Evolutionary conservation across 2,329 filamentous ascomycete species (phyloP), one percentile per base, ranked within the genome.

Genomic region (Meredithiella fracta): DNA sequence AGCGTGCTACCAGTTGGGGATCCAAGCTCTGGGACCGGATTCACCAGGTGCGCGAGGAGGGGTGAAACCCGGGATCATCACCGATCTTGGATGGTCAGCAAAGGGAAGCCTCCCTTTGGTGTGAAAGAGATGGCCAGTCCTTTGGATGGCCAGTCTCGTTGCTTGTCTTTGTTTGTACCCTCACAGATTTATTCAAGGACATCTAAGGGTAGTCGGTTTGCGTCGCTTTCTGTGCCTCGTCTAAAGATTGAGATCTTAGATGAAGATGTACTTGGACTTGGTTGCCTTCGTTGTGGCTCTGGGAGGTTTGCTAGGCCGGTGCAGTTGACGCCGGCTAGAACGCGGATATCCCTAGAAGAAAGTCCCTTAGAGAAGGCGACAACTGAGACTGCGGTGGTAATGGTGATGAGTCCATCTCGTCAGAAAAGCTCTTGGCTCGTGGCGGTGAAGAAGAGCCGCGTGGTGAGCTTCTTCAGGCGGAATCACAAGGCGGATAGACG

Each of bases 1-100:
- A 51, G 26, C 53, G 49, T 29, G 56, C 56, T 17, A 38, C 50
- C 22, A 42, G 29, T 26, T 55, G 52, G 52, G 56, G 56, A 23
- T 26, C 37, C 37, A 55, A 52, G 26, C n/a, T 58, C n/a, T 47
- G 49, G 37, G 52, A 55, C 34, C n/a, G 34, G 17, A 22, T 49
- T 9, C 50, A 52, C 31, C 15, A 20, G 25, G 34, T 34, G 29
- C 20, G 25, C 25, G 23, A 25, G 8, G 25, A 51, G 15, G 11
- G 11, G 47, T n/a, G 25, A 26, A 14, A 14, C 22, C 20, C 15
- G n/a, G n/a, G n/a, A n/a, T n/a, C n/a, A 51, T 29, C 9, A 17
- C 11, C 14, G 11, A 2, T 25, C 15, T 15, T 15, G 25, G 47
- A 17, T 14, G 14, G 25, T 26, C 14, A 25, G 25, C 23, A 25